These are phyloP conservation scores for Amanita subjunquillea DNA, from an alignment of 768 basidiomycete species.

Conservation along the genomic window DNA sequence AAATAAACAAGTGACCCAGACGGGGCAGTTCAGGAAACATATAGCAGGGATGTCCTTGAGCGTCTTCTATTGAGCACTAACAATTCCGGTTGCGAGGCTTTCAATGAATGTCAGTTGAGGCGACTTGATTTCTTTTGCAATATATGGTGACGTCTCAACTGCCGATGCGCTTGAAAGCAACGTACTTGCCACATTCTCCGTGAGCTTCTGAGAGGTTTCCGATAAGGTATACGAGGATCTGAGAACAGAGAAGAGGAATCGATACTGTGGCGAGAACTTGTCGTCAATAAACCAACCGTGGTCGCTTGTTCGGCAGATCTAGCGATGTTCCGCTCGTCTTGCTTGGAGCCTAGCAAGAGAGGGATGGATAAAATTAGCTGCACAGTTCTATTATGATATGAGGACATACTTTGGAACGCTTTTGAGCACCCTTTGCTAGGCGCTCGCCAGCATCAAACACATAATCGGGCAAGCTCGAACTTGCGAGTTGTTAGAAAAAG, in stretches of 20 bases:
- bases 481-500: slow-evolving; percentile 16
- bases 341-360: slow-evolving; percentile 38
- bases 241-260: slow-evolving; percentile 16
- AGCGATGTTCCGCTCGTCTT: slow-evolving; percentile 55
- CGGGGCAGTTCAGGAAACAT: slow-evolving; percentile 6
- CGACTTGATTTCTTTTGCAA: slow-evolving; percentile 37
- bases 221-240: slow-evolving; percentile 37
- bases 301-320: slow-evolving; percentile 72
- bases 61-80: slow-evolving; percentile 26
- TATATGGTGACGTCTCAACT: slow-evolving; percentile 22
- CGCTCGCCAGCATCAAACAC: slow-evolving; percentile 79
- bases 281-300: slow-evolving; percentile 50
- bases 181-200: slow-evolving; percentile 28
- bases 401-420: slow-evolving; percentile 58
- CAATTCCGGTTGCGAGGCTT: slow-evolving; percentile 37
- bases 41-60: neutral
- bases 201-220: slow-evolving; percentile 26
- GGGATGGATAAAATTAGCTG: slow-evolving; percentile 9
- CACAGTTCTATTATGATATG: slow-evolving; percentile 3
- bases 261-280: slow-evolving; percentile 11
- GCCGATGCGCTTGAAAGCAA: slow-evolving; percentile 16
- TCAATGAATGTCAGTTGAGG: slow-evolving; percentile 55
- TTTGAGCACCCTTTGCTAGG: slow-evolving; percentile 57
- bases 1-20: slow-evolving; percentile 32
- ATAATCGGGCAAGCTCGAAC: slow-evolving; percentile 69